Evolutionary conservation across 495 filamentous ascomycete species (phyloP).

Genomic region (Xylaria grammica): DNA sequence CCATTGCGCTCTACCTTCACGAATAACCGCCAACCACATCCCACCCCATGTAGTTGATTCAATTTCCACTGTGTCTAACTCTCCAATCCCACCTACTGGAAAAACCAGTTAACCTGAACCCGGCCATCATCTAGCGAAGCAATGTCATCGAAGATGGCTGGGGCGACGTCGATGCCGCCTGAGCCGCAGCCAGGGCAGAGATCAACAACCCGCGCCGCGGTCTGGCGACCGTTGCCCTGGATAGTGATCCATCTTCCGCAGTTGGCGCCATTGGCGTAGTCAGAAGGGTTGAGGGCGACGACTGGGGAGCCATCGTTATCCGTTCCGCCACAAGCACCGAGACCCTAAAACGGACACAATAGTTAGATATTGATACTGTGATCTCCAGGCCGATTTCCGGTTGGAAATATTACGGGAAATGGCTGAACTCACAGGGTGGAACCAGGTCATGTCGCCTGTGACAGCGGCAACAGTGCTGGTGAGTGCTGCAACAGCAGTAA

Average conservation of each 20-base stretch:
- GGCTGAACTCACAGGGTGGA: slow-evolving; percentile 12
- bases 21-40: too few species aligned
- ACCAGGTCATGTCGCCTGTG: slow-evolving; percentile 14
- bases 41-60: too few species aligned
- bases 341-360: background rate
- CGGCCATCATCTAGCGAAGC: slow-evolving; percentile 5
- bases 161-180: slow-evolving; percentile 12
- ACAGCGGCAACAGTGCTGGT: background rate
- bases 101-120: slow-evolving; percentile 19
- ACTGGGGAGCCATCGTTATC: slow-evolving; percentile 15
- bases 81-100: slow-evolving; percentile 24
- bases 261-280: slow-evolving; percentile 19
- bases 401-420: too few species aligned
- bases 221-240: slow-evolving; percentile 6
- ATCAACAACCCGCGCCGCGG: slow-evolving; percentile 18
- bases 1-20: too few species aligned
- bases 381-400: too few species aligned
- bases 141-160: slow-evolving; percentile 23
- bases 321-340: slow-evolving; percentile 13
- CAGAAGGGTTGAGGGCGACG: slow-evolving; percentile 14
- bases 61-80: too few species aligned
- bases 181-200: slow-evolving; percentile 19
- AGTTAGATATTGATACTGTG: background rate
- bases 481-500: slow-evolving; percentile 17
- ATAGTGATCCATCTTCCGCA: slow-evolving; percentile 22